phyloP scores from a whole-genome alignment of 2,329 filamentous ascomycete species.

The Hirsutella thompsonii region DNA sequence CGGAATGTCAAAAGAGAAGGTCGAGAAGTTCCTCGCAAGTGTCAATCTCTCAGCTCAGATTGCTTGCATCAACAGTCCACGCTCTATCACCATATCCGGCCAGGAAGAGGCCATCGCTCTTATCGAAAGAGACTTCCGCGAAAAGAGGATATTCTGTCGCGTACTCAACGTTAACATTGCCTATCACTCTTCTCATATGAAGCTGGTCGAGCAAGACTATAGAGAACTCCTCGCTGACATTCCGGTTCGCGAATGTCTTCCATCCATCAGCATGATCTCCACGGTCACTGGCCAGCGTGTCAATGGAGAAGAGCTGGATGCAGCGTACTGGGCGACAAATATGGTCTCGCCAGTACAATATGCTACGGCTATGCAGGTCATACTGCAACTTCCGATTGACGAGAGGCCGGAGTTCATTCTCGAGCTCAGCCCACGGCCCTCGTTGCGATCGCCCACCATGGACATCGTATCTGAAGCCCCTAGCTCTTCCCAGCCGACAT shows the following conservation, averaged over 20 bases:
- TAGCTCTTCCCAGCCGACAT: slow-evolving; percentile 5
- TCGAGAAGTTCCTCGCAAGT: slow-evolving; percentile 13
- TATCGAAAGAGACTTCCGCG: slow-evolving; percentile 18
- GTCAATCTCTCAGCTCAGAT: slow-evolving; percentile 15
- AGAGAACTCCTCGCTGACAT: slow-evolving; percentile 12
- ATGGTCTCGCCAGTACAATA: slow-evolving; percentile 32
- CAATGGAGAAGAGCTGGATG: slow-evolving; percentile 13
- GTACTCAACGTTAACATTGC: slow-evolving; percentile 24
- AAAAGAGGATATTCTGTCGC: slow-evolving; percentile 18
- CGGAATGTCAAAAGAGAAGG: slow-evolving; percentile 17
- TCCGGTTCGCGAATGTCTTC: slow-evolving; percentile 4
- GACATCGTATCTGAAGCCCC: slow-evolving; percentile 18
- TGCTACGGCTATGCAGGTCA: slow-evolving; percentile 21
- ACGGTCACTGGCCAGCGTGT: slow-evolving; percentile 21
- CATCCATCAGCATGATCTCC: slow-evolving; percentile 23
- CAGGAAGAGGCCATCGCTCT: slow-evolving; percentile 15
- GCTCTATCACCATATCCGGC: slow-evolving; percentile 30
- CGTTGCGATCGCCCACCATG: slow-evolving; percentile 21
- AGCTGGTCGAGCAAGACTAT: slow-evolving; percentile 23
- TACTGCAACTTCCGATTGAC: slow-evolving; percentile 16
- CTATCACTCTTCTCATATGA: slow-evolving; percentile 34
- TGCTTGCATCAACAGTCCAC: slow-evolving; percentile 31
- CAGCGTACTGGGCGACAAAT: slow-evolving; percentile 33
- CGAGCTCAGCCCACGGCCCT: slow-evolving; percentile 26
- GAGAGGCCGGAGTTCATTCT: slow-evolving; percentile 22